Base-by-base conservation (phyloP, 805 yeast genomes). In the Suhomyces prunicola region DNA sequence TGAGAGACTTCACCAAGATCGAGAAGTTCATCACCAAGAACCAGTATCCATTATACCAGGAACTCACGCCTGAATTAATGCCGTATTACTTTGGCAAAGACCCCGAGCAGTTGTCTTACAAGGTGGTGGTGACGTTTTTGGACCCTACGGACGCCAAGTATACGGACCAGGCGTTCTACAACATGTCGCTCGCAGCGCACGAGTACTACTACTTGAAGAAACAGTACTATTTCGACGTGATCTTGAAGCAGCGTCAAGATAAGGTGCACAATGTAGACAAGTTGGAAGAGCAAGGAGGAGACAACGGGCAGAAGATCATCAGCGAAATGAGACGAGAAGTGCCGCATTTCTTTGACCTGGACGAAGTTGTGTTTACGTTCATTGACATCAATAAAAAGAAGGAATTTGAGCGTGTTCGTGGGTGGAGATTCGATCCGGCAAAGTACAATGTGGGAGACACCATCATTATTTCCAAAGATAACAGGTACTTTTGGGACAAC, bases 381-480 rank as follows among this genome's bases (percentile, higher is more conserved):
- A 57, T 85, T 10, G 90, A 87, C 60, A 57, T 83, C 17, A 63
- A 76, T 1, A 69, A 73, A 17, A 61, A 70, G 44, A 60, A 63
- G 1, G 57, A 66, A 4, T 58, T 75, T 9, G 63, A 76, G 5
- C 45, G 59, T 2, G 44, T 56, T 12, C 46, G 51, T 8, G 75
- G 72, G 2, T 78, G 84, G 81, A 69, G 71, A 12, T 63, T 72
- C 29, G 63, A 73, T 40, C 57, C 67, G 1, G 59, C 63, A n/a
- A 51, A 60, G 0, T 77, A 71, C 56, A 54, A 65, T 8, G 63
- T 69, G 2, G 93, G 92, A 5, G 89, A 87, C 63, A 72, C 82
- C 0, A 60, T 88, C 1, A 65, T 88, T 2, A 67, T 86, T 2
- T 69, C 76, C 31, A 77, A 77, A 56, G 77, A 79, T 71, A 64